phyloP scores from a whole-genome alignment of 805 yeast genomes.

The Kuraishia floccosa region DNA sequence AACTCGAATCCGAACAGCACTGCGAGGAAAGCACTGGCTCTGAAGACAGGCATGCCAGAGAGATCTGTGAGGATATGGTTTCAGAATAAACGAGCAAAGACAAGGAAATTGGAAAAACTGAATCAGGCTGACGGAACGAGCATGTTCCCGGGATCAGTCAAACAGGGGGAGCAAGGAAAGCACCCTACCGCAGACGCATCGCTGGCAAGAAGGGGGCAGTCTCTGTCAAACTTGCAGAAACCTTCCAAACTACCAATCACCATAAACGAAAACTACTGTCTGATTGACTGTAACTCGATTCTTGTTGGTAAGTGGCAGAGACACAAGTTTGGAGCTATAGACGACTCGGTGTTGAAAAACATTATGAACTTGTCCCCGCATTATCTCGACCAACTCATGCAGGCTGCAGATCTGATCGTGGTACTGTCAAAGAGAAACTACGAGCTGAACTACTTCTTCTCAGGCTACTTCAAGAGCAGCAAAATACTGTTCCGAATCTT shows the following conservation, averaged over 20 bases:
- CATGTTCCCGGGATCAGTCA: constrained; percentile 6
- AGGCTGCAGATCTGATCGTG: constrained; percentile 59
- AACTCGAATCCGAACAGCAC: constrained; percentile 74
- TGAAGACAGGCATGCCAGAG: constrained; percentile 71
- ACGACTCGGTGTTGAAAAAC: constrained; percentile 25
- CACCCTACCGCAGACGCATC: constrained; percentile 12
- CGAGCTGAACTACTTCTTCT: constrained; percentile 70
- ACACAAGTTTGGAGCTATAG: constrained; percentile 50
- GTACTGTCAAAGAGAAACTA: constrained; percentile 57
- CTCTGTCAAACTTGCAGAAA: constrained; percentile 6
- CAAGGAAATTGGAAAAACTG: constrained; percentile 34
- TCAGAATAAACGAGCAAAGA: constrained; percentile 77
- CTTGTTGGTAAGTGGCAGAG: constrained; percentile 80
- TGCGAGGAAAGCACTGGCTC: constrained; percentile 57
- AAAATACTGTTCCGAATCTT: constrained; percentile 65
- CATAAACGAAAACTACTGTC: constrained; percentile 54
- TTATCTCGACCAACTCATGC: constrained; percentile 52
- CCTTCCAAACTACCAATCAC: constrained; percentile 30
- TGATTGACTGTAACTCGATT: constrained; percentile 55
- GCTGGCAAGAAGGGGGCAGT: constrained; percentile 16
- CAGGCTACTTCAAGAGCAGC: constrained; percentile 57
- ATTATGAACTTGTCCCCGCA: constrained; percentile 58
- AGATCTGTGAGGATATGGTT: constrained; percentile 90
- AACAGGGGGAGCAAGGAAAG: constrained; percentile 7
- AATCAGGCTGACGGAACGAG: constrained; percentile 6